Evolutionary conservation across 1,139 yeast species (phyloP).

Genomic region (Zygoascus meyerae): DNA sequence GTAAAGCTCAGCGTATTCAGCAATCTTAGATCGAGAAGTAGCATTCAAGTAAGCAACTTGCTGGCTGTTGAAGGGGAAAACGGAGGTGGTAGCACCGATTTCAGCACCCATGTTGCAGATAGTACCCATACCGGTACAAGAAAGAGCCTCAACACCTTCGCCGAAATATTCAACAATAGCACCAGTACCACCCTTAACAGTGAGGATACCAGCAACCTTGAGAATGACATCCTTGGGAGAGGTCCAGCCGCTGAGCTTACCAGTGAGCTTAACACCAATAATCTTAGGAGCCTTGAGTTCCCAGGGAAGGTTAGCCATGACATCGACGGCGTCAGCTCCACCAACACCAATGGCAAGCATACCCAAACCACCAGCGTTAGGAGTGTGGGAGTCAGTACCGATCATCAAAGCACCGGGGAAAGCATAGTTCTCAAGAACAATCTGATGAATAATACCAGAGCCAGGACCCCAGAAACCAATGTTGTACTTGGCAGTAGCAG

Average conservation of each 20-base stretch:
- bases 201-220: constrained; percentile 77
- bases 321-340: constrained; percentile 99
- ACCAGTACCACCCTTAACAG: constrained; percentile 98
- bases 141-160: constrained; percentile 76
- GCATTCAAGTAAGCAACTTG: constrained; percentile 75
- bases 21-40: constrained; percentile 40
- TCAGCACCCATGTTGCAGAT: constrained; percentile 99
- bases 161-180: constrained; percentile 93
- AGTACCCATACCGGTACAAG: constrained; percentile 99
- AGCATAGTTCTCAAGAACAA: constrained; percentile 88
- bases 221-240: constrained; percentile 96
- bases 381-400: constrained; percentile 97
- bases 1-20: constrained; percentile 17
- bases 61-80: constrained; percentile 91
- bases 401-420: constrained; percentile 95
- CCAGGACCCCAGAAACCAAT: constrained; percentile 99
- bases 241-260: constrained; percentile 82
- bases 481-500: constrained; percentile 95
- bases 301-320: constrained; percentile 97
- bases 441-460: constrained; percentile 96
- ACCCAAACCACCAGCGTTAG: constrained; percentile 97
- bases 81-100: constrained; percentile 95
- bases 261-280: constrained; percentile 86
- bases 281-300: constrained; percentile 95
- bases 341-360: constrained; percentile 98